phyloP scores from a whole-genome alignment of 2,329 filamentous ascomycete genomes.

The Geosmithia morbida region DNA sequence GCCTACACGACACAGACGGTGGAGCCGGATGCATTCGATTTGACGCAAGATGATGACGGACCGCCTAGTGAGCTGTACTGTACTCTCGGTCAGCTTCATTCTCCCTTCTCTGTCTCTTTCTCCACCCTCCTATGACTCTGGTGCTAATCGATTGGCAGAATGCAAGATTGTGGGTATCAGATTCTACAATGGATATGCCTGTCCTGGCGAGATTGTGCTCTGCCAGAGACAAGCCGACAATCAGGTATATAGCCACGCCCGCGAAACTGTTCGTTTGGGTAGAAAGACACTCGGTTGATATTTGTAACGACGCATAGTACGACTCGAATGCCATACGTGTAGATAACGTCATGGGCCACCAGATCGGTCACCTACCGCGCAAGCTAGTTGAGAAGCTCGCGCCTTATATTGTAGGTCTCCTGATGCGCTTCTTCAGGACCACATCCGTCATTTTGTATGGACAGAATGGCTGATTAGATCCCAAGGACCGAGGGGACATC shows the following conservation, averaged over 20 bases:
- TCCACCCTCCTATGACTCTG: too few species aligned
- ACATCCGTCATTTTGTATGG: background rate
- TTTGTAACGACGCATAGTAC: conserved; percentile 26
- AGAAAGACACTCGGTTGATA: too few species aligned
- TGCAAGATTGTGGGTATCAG: conserved; percentile 35
- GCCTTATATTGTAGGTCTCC: conserved; percentile 47
- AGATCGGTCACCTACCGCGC: conserved; percentile 68
- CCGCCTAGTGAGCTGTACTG: conserved; percentile 31
- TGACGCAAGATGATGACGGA: conserved; percentile 27
- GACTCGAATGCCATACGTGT: conserved; percentile 67
- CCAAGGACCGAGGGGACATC: conserved; percentile 43
- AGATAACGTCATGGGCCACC: conserved; percentile 57
- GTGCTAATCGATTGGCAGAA: conserved; percentile 11
- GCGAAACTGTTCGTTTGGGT: too few species aligned
- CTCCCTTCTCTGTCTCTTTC: background rate
- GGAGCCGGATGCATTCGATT: conserved; percentile 62
- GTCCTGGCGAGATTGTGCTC: conserved; percentile 46
- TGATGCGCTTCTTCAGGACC: background rate
- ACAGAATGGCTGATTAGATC: too few species aligned
- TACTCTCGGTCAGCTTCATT: conserved; percentile 19
- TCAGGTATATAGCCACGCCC: conserved; percentile 16
- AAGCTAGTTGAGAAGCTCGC: conserved; percentile 56
- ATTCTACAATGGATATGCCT: conserved; percentile 51
- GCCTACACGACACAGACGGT: conserved; percentile 42
- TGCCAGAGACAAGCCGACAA: conserved; percentile 54